These are phyloP conservation scores for Colletotrichum cordylinicola DNA, from an alignment of 2,329 filamentous ascomycete genomes.

Conservation along the genomic window DNA sequence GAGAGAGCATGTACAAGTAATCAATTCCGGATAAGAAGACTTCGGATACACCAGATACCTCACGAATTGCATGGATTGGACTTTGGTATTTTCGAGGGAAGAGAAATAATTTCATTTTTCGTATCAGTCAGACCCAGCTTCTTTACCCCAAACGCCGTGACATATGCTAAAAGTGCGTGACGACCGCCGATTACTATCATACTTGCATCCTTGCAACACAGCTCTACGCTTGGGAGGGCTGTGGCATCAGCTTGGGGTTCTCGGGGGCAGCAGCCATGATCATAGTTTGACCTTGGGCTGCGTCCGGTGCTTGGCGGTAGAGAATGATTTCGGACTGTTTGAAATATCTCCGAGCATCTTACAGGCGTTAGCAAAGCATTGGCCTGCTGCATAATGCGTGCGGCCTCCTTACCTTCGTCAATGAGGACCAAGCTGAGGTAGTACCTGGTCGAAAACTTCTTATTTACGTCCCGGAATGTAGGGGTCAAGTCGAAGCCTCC, in stretches of 20 bases:
- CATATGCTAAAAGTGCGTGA: conserved; percentile 41
- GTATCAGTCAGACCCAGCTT: conserved; percentile 26
- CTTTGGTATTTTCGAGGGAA: conserved; percentile 26
- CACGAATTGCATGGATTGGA: conserved; percentile 24
- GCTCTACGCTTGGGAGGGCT: conserved; percentile 25
- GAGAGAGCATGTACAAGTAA: conserved; percentile 21
- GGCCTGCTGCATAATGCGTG: neutral
- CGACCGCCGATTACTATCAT: conserved; percentile 8
- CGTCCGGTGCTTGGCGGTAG: conserved; percentile 79
- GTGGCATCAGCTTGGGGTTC: conserved; percentile 49
- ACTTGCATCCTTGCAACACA: neutral
- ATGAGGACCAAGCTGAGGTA: conserved; percentile 96
- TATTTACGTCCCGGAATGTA: conserved; percentile 99
- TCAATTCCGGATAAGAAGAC: neutral
- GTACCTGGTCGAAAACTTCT: conserved; percentile 98
- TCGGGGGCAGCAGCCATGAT: conserved; percentile 48
- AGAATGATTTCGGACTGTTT: conserved; percentile 99
- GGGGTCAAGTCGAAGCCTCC: conserved; percentile 97
- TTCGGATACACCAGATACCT: conserved; percentile 18
- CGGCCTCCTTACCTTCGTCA: conserved; percentile 73
- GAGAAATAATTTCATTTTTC: conserved; percentile 20
- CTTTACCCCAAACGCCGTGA: conserved; percentile 40
- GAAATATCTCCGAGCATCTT: conserved; percentile 96
- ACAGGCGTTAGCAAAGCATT: conserved; percentile 23
- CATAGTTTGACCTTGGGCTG: conserved; percentile 45